Base-by-base conservation (phyloP, 1,284 basidiomycete species). In the Boletus sp. region DNA sequence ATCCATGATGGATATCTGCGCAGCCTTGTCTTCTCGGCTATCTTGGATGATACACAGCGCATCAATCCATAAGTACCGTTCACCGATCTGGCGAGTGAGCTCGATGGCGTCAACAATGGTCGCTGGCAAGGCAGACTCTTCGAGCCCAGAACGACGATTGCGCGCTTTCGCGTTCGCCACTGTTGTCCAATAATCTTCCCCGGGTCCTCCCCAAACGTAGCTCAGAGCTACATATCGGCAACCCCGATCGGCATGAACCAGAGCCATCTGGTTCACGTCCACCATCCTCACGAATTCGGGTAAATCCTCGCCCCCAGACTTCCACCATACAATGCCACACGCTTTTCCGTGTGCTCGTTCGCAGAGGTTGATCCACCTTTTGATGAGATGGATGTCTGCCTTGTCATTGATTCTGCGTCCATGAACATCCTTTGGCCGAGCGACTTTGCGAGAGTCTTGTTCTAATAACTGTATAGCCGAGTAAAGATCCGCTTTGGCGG, bases 381-480 rank as follows among this genome's bases (percentile, higher is more conserved):
- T 61, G 53, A 59, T 27, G 18, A 51, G 45, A 44, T 12, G 46
- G 4, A 58, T 36, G 41, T 69, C 65, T 9, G 63, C 57, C 15
- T 16, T 44, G 20, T 51, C 45, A 18, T 31, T 31, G 41, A 66
- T 24, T 47, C 65, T 60, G 41, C 65, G 65, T 31, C 65, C 65
- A 42, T 66, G 65, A 22, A 66, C 54, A 24, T 61, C 65, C 37
- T 61, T 58, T 4, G 60, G 45, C 20, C 63, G 41, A 15, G 39
- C 42, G 3, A 66, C 48, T 27, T 45, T 58, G 31, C 9, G 51
- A 46, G 66, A 45, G 20, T 66, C 65, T 33, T 66, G 61, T 22
- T 55, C 54, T 7, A 66, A 47, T 15, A 66, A 33, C 22, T 67
- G 63, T 11, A 69, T 66, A 18, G 61, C 61, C 36, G 66, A 29